Evolutionary conservation across 352 stramenopile genomes (phyloP), one percentile per base, ranked within the genome.

Genomic region (Elongisporangium undulatum): DNA sequence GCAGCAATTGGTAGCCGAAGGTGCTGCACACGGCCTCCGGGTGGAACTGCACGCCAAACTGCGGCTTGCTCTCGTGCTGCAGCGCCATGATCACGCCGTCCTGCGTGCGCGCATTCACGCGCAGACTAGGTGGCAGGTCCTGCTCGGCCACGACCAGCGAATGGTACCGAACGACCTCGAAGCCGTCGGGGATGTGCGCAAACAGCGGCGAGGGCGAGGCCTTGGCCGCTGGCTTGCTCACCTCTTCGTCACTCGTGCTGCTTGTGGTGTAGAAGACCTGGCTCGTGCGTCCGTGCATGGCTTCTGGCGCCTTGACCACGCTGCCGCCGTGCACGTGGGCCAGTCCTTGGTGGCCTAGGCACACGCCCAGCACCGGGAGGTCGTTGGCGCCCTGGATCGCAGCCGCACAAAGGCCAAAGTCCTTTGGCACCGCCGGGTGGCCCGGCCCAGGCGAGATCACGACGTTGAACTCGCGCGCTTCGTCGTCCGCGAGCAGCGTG

Each of bases 11-110:
- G 59, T 88, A 89, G 3, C 92, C 92, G 56, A 83, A 88, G 41
- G 74, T 62, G 41, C 67, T 98, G 63, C 95, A 97, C 53, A 99
- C 94, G 5, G 86, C 95, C 72, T 99, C 96, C 1, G 96, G 96
- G 67, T 99, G 96, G 77, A 99, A 99, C 72, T 99, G 96, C 29
- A 99, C 92, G 53, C 96, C 96, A 68, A 93, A 98, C 64, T 98
- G 93, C 50, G 79, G 89, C 75, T 89, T 86, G 5, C 62, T 59
- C 9, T 67, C 64, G 69, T 98, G 92, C 56, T 79, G 63, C 22
- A 99, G 63, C 6, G 76, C 95, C 94, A 99, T 98, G 53, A 97
- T 78, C 21, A 92, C 76, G 20, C 77, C 70, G 63, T 90, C 81
- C 50, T 80, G 69, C 6, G 83, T 90, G 41, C 77, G 65, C 15